A percentile compares a stretch with the other conserved stretches of the same genome.
phyloP scores from a whole-genome alignment of 2,329 filamentous ascomycete genomes.

The Colletotrichum noveboracense region DNA sequence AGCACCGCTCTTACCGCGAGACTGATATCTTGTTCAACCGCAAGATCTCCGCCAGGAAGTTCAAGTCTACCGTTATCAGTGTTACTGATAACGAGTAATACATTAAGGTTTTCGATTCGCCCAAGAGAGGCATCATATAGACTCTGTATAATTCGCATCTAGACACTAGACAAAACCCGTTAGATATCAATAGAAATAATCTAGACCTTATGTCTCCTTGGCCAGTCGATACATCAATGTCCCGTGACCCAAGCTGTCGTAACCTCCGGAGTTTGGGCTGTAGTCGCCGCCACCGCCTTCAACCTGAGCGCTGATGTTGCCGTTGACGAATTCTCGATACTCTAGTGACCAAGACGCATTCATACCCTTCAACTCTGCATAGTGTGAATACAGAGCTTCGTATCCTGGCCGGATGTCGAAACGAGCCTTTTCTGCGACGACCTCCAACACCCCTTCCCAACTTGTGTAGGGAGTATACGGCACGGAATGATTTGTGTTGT shows the following conservation, averaged over 20 bases:
- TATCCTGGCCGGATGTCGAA: not conserved
- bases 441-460: not conserved
- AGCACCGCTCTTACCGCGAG: conserved; percentile 50
- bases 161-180: not conserved
- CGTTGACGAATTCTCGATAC: not conserved
- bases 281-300: not conserved
- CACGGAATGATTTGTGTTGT: not conserved
- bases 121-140: not conserved
- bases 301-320: not conserved
- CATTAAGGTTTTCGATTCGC: fast-evolving
- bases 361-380: not conserved
- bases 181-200: not conserved
- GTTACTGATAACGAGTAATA: conserved; percentile 45
- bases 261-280: not conserved
- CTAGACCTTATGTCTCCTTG: not conserved
- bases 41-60: conserved; percentile 44
- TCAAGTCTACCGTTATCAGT: conserved; percentile 47
- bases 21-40: conserved; percentile 49
- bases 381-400: not conserved
- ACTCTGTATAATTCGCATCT: not conserved
- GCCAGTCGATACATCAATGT: not conserved
- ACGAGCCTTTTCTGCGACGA: not conserved
- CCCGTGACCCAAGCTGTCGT: not conserved
- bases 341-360: not conserved
- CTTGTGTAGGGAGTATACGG: not conserved